These are phyloP conservation scores for Podospora conica DNA, from an alignment of 495 filamentous ascomycete genomes.

Conservation along the genomic window DNA sequence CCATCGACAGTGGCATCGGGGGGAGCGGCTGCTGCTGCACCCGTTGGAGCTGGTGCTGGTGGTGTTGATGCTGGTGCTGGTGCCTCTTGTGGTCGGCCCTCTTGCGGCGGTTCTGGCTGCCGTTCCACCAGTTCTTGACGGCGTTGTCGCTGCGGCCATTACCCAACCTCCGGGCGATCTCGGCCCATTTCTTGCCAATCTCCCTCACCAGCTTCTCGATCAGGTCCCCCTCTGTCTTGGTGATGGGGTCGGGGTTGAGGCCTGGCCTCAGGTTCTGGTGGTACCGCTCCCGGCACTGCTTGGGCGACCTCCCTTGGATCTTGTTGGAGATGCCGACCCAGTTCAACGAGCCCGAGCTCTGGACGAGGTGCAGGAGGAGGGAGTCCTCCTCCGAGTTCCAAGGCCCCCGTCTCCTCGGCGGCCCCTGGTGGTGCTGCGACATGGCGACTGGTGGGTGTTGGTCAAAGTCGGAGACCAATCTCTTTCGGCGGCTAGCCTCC, in stretches of 20 bases:
- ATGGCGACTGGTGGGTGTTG: neutral
- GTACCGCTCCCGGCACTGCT: slow-evolving; percentile 93
- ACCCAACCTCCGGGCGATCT: slow-evolving; percentile 79
- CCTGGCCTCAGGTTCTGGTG: slow-evolving; percentile 92
- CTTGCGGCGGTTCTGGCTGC: slow-evolving; percentile 74
- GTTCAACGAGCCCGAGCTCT: slow-evolving; percentile 73
- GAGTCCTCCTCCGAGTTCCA: slow-evolving; percentile 83
- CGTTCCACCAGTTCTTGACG: slow-evolving; percentile 99
- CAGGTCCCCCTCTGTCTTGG: slow-evolving; percentile 73
- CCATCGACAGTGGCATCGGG: neutral
- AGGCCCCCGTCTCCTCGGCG: slow-evolving; percentile 49
- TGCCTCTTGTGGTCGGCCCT: slow-evolving; percentile 21
- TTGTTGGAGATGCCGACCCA: slow-evolving; percentile 84
- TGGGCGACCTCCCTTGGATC: slow-evolving; percentile 74
- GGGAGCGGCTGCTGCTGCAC: slow-evolving; percentile 3
- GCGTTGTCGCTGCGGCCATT: slow-evolving; percentile 91
- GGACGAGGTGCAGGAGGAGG: slow-evolving; percentile 64
- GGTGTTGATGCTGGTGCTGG: slow-evolving; percentile 1
- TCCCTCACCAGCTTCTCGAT: slow-evolving; percentile 78
- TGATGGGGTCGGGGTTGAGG: slow-evolving; percentile 88
- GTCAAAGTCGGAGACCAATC: neutral
- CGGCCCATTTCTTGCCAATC: slow-evolving; percentile 90
- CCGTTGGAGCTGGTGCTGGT: neutral
- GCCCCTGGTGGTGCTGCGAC: slow-evolving; percentile 4
- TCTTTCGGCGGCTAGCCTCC: neutral